phyloP scores from a whole-genome alignment of 805 yeast genomes.

The Yueomyces sinensis region DNA sequence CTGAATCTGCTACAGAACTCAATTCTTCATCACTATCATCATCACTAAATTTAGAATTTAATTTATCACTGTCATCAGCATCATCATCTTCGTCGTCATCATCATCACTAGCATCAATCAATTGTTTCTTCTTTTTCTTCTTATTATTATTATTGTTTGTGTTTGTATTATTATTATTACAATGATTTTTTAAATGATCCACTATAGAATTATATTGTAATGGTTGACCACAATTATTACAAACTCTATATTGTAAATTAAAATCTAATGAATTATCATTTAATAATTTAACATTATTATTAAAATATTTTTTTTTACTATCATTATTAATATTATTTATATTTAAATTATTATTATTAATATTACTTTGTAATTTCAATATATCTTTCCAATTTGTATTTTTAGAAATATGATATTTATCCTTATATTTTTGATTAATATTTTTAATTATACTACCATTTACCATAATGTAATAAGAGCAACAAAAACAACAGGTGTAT shows the following conservation, averaged over 20 bases:
- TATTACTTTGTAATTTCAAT: conserved; percentile 9
- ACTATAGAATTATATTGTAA: conserved; percentile 13
- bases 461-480: too few species aligned
- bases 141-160: conserved; percentile 1
- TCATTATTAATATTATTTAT: conserved; percentile 7
- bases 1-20: conserved; percentile 4
- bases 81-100: conserved; percentile 2
- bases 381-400: conserved; percentile 13
- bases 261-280: conserved; percentile 4
- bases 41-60: conserved; percentile 1
- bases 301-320: conserved; percentile 10
- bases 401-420: conserved; percentile 1
- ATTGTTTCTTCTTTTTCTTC: background rate
- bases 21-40: conserved; percentile 5
- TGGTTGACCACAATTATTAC: conserved; percentile 23
- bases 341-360: conserved; percentile 8
- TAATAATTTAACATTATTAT: conserved; percentile 12
- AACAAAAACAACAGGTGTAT: too few species aligned
- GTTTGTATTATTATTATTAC: conserved; percentile 3
- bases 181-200: conserved; percentile 19
- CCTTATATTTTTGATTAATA: conserved; percentile 1
- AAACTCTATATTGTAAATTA: conserved; percentile 15
- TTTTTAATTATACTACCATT: too few species aligned
- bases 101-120: conserved; percentile 1
- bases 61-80: conserved; percentile 1